Evolutionary conservation across 768 basidiomycete species (phyloP).

Genomic region (Pseudohyphozyma bogoriensis): DNA sequence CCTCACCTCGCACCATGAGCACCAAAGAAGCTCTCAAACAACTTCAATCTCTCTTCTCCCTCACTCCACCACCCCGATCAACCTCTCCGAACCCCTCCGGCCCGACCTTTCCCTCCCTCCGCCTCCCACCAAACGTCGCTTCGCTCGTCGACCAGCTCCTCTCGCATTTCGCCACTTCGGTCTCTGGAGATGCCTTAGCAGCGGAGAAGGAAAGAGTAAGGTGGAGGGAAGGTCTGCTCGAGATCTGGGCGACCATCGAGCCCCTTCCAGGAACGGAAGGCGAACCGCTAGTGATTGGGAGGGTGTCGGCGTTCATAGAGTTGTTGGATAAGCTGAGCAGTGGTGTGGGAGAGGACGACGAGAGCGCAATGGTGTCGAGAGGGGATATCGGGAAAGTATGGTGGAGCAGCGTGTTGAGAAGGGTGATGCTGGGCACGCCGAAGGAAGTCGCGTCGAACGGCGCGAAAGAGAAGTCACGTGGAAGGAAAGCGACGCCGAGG

Average conservation of each 20-base stretch:
- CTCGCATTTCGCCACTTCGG: slow-evolving; percentile 9
- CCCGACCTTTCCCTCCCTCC: slow-evolving; percentile 12
- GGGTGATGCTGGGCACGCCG: slow-evolving; percentile 21
- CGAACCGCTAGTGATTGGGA: slow-evolving; percentile 7
- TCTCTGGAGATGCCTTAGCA: not conserved
- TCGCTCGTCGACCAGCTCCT: slow-evolving; percentile 7
- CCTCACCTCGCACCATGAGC: too few species aligned
- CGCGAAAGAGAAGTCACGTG: not conserved
- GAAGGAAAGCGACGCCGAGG: not conserved
- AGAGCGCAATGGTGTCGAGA: slow-evolving; percentile 14
- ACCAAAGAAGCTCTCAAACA: not conserved
- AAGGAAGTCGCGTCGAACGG: slow-evolving; percentile 1
- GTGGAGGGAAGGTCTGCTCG: slow-evolving; percentile 22
- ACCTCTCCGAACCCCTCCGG: not conserved
- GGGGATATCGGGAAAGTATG: slow-evolving; percentile 19
- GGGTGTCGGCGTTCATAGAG: slow-evolving; percentile 20
- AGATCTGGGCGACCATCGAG: slow-evolving; percentile 18
- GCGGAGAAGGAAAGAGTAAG: slow-evolving; percentile 12
- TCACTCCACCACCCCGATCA: not conserved
- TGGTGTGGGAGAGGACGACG: slow-evolving; percentile 24
- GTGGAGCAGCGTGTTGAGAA: slow-evolving; percentile 17
- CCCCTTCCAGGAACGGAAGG: slow-evolving; percentile 22
- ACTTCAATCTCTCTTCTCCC: not conserved
- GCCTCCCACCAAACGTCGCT: slow-evolving; percentile 2
- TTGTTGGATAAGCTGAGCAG: slow-evolving; percentile 19